Conservation (phyloP, 176 grass and related monocot species). For the Eremochloa ophiuroides region DNA sequence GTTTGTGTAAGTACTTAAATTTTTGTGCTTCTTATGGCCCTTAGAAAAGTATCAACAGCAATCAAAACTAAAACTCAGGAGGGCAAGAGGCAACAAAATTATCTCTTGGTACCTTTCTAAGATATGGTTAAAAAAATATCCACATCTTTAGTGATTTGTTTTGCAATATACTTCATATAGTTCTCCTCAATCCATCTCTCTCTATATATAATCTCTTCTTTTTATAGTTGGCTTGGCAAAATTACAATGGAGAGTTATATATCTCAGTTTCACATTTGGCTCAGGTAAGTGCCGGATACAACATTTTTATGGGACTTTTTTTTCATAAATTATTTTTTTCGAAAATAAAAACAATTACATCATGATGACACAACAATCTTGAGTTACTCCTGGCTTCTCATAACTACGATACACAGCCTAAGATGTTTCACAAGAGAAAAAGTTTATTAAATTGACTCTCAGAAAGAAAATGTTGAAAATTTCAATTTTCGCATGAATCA, state of each 20-base stretch:
- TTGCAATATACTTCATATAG: too few species aligned
- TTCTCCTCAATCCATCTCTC: not conserved
- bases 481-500: not conserved
- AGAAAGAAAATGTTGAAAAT: not conserved
- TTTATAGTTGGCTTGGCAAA: slow-evolving; percentile 88
- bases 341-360: not conserved
- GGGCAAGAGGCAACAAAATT: not conserved
- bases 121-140: not conserved
- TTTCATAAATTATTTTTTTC: not conserved
- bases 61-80: not conserved
- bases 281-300: slow-evolving; percentile 44
- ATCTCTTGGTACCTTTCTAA: not conserved
- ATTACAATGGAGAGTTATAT: slow-evolving; percentile 93
- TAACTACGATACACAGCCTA: not conserved
- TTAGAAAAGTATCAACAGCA: not conserved
- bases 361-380: not conserved
- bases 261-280: slow-evolving; percentile 95
- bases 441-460: not conserved
- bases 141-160: not conserved
- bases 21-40: not conserved
- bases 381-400: not conserved
- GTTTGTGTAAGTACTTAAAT: slow-evolving; percentile 61
- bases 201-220: slow-evolving; percentile 2
- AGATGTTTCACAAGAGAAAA: not conserved
- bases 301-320: not conserved